These are phyloP conservation scores for Lachnellula arida DNA, from an alignment of 2,329 filamentous ascomycete species.

Conservation along the genomic window DNA sequence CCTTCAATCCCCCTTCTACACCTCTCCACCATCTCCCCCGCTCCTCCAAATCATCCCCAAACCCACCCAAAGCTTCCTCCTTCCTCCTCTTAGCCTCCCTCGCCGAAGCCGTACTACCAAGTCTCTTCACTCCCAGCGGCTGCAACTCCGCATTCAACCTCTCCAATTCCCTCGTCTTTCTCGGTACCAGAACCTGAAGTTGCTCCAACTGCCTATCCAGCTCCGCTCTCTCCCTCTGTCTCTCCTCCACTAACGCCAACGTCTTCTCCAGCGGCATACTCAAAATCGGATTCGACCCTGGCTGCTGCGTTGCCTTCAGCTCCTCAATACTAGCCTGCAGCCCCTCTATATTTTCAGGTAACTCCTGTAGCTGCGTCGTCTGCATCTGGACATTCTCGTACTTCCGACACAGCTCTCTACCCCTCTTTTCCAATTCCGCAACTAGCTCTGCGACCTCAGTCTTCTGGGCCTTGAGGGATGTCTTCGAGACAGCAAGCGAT, in stretches of 20 bases:
- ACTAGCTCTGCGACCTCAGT: constrained; percentile 71
- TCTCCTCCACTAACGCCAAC: constrained; percentile 45
- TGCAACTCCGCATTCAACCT: constrained; percentile 62
- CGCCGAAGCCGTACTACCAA: constrained; percentile 62
- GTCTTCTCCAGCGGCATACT: constrained; percentile 56
- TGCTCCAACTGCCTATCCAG: constrained; percentile 61
- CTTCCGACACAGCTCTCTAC: constrained; percentile 51
- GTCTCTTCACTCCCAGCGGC: constrained; percentile 62
- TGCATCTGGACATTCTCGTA: constrained; percentile 49
- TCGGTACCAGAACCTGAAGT: constrained; percentile 56
- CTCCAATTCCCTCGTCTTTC: constrained; percentile 63
- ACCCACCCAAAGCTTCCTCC: constrained; percentile 60
- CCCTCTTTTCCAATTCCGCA: constrained; percentile 62
- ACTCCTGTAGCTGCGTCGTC: constrained; percentile 43
- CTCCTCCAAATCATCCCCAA: constrained; percentile 70
- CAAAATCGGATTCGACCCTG: constrained; percentile 42
- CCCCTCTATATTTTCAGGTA: constrained; percentile 46
- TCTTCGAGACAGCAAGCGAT: constrained; percentile 66
- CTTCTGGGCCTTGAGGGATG: constrained; percentile 74
- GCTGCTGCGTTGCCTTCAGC: constrained; percentile 40
- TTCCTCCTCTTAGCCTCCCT: constrained; percentile 65
- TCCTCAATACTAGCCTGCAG: constrained; percentile 45
- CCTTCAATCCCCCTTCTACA: constrained; percentile 57
- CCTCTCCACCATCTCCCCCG: constrained; percentile 70
- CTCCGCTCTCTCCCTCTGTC: constrained; percentile 48